phyloP scores from a whole-genome alignment of 768 basidiomycete species.

The Naganishia friedmannii region DNA sequence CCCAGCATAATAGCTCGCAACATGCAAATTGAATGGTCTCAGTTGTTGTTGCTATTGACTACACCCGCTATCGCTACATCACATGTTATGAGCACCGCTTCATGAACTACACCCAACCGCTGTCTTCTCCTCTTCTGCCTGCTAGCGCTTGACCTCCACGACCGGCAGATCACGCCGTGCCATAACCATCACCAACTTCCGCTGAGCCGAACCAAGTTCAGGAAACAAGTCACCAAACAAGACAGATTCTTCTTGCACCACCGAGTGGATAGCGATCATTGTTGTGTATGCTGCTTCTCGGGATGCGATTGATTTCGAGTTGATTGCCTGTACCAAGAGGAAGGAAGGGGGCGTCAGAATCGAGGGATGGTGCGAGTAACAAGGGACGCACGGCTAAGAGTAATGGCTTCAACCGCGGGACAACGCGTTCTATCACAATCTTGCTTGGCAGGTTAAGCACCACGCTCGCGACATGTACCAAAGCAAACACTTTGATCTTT shows the following conservation, averaged over 20 bases:
- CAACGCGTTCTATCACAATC: background rate
- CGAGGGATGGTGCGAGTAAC: background rate
- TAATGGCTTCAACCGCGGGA: slow-evolving; percentile 6
- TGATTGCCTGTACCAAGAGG: slow-evolving; percentile 4
- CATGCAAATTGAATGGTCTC: too few species aligned
- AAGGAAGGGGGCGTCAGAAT: too few species aligned
- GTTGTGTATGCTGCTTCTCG: slow-evolving; percentile 22
- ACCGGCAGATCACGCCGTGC: slow-evolving; percentile 24
- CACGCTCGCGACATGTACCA: slow-evolving; percentile 11
- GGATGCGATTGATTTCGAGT: slow-evolving; percentile 10
- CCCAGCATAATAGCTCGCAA: too few species aligned
- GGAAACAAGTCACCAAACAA: slow-evolving; percentile 10
- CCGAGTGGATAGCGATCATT: slow-evolving; percentile 6
- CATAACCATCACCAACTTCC: slow-evolving; percentile 21
- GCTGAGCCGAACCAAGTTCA: slow-evolving; percentile 22
- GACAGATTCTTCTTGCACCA: background rate
- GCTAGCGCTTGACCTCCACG: background rate
- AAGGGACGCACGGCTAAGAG: slow-evolving; percentile 9
- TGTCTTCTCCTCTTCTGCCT: background rate
- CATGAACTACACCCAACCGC: background rate
- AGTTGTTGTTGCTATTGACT: too few species aligned
- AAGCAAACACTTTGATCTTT: background rate
- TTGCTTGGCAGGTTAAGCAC: background rate
- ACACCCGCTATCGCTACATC: too few species aligned
- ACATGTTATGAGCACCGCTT: too few species aligned